phyloP scores from a whole-genome alignment of 176 grass and related monocot species.

The Rhynchospora pubera region DNA sequence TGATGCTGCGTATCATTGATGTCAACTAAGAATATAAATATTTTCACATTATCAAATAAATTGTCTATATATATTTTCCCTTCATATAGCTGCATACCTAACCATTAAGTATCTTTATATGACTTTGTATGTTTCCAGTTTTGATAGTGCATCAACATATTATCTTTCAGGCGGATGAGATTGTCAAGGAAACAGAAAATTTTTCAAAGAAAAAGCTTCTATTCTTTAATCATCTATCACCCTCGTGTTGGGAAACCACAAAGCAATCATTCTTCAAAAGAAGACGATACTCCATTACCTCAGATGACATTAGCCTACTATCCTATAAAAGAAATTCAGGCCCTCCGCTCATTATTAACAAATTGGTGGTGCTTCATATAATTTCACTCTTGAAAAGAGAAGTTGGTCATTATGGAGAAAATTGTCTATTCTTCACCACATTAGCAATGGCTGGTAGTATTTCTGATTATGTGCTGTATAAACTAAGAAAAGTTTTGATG shows the following conservation, averaged over 20 bases:
- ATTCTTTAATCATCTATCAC: slow-evolving; percentile 38
- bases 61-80: slow-evolving; percentile 15
- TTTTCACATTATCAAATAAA: background rate
- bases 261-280: slow-evolving; percentile 55
- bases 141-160: slow-evolving; percentile 14
- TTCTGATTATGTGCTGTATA: slow-evolving; percentile 51
- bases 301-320: slow-evolving; percentile 32
- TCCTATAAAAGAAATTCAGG: slow-evolving; percentile 34
- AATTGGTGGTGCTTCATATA: slow-evolving; percentile 49
- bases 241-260: slow-evolving; percentile 43
- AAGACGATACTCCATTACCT: slow-evolving; percentile 26
- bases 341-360: slow-evolving; percentile 45
- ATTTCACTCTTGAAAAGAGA: slow-evolving; percentile 57
- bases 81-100: slow-evolving; percentile 23
- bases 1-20: background rate
- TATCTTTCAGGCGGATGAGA: slow-evolving; percentile 82
- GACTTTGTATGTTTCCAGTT: slow-evolving; percentile 4
- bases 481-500: slow-evolving; percentile 65
- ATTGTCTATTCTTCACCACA: slow-evolving; percentile 70
- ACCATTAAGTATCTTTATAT: slow-evolving; percentile 18
- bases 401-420: slow-evolving; percentile 27
- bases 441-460: slow-evolving; percentile 59
- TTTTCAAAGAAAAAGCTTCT: slow-evolving; percentile 31
- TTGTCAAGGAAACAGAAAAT: slow-evolving; percentile 42
- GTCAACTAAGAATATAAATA: background rate